These are phyloP conservation scores for Phytophthora ohioensis DNA, from an alignment of 352 stramenopile genomes.

Conservation along the genomic window DNA sequence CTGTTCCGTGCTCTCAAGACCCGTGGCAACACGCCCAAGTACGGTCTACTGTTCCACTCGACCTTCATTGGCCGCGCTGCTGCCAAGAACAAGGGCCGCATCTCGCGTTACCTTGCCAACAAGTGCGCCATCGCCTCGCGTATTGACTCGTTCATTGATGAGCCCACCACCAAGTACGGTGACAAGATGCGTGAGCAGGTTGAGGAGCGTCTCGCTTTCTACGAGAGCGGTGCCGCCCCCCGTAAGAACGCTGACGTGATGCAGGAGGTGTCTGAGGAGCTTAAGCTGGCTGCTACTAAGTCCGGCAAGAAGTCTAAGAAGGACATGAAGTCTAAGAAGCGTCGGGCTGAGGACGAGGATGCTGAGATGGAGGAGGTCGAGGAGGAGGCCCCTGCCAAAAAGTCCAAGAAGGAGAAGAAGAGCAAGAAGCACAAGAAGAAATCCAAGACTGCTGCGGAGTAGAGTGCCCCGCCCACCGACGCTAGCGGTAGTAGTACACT, in stretches of 20 bases:
- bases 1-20: constrained; percentile 99
- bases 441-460: constrained; percentile 70
- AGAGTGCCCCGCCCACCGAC: constrained; percentile 46
- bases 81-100: constrained; percentile 99
- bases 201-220: constrained; percentile 99
- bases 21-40: constrained; percentile 99
- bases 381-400: constrained; percentile 77
- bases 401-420: constrained; percentile 86
- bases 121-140: constrained; percentile 99
- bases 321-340: constrained; percentile 87
- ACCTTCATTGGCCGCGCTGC: constrained; percentile 99
- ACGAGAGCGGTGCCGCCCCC: constrained; percentile 97
- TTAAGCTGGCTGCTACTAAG: constrained; percentile 73
- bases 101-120: constrained; percentile 99
- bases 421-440: constrained; percentile 81
- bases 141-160: constrained; percentile 99
- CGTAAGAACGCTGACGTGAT: constrained; percentile 99
- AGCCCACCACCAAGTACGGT: constrained; percentile 96
- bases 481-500: constrained; percentile 57
- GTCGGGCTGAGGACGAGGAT: constrained; percentile 70
- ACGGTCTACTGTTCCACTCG: constrained; percentile 99
- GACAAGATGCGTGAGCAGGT: constrained; percentile 99
- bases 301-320: constrained; percentile 76
- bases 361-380: constrained; percentile 63
- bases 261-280: constrained; percentile 93